phyloP scores from a whole-genome alignment of 108 stramenopile species.

The Pseudonitzschia multiseries region DNA sequence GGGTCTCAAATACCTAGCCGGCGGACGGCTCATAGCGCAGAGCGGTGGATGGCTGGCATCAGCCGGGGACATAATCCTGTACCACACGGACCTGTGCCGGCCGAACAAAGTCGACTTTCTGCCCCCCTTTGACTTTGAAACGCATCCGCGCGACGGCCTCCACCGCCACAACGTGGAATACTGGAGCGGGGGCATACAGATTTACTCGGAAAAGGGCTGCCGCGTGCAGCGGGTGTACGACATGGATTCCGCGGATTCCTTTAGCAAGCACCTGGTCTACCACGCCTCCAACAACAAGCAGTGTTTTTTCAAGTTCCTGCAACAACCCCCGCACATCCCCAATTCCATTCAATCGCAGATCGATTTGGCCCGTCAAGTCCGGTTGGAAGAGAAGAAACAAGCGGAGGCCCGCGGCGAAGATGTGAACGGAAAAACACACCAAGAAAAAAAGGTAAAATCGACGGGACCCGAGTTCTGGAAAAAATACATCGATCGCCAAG shows the following conservation, averaged over 20 bases:
- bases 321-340: no score
- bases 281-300: slow-evolving; percentile 86
- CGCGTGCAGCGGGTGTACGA: slow-evolving; percentile 70
- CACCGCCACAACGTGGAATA: slow-evolving; percentile 72
- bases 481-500: no score
- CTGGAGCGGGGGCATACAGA: slow-evolving; percentile 70
- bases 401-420: no score
- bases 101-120: slow-evolving; percentile 45
- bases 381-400: no score
- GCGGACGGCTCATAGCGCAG: slow-evolving; percentile 43
- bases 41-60: slow-evolving; percentile 83
- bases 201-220: slow-evolving; percentile 58
- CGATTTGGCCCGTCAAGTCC: no score
- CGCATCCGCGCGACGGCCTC: slow-evolving; percentile 48
- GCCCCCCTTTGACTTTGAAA: slow-evolving; percentile 58
- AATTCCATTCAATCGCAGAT: no score
- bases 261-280: slow-evolving; percentile 71
- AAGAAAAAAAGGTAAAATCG: no score
- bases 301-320: no score
- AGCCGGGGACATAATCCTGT: slow-evolving; percentile 44
- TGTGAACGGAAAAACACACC: no score
- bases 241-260: slow-evolving; percentile 55
- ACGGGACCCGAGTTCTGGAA: no score
- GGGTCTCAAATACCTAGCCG: no score
- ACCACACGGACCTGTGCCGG: slow-evolving; percentile 56